Percentiles rank a stretch among this genome's conserved stretches.
Evolutionary conservation across 2,329 filamentous ascomycete species (phyloP).

Genomic region (Bimuria novae-zelandiae): DNA sequence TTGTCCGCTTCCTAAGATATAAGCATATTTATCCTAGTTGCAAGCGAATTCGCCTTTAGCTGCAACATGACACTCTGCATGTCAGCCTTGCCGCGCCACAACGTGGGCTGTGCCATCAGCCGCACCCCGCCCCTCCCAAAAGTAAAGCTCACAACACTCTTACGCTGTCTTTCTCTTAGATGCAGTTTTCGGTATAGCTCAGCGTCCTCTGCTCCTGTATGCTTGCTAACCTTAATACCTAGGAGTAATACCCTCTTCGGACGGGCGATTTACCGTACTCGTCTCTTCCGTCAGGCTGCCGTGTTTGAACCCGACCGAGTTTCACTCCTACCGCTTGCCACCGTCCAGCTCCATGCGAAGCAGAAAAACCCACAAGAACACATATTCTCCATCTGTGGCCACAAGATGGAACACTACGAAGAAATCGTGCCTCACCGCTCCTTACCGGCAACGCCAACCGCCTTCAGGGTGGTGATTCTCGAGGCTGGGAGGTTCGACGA

Average conservation of each 20-base stretch:
- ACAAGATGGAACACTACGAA: no score
- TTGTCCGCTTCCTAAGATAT: neutral
- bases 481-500: no score
- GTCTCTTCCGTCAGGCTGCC: constrained; percentile 6
- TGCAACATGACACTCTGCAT: neutral
- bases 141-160: neutral
- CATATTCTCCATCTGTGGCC: no score
- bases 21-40: no score
- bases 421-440: no score
- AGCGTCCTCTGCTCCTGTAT: neutral
- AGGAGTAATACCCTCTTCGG: neutral
- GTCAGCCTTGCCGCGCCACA: constrained; percentile 7
- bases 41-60: neutral
- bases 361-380: no score
- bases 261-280: neutral
- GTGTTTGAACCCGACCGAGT: neutral
- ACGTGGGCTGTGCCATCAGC: neutral
- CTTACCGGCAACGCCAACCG: no score
- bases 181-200: neutral
- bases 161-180: neutral
- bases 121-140: constrained; percentile 2
- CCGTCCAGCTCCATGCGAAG: constrained; percentile 5
- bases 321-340: neutral
- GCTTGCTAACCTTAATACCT: constrained; percentile 2
- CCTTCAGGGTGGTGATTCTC: no score